Percentiles rank a stretch among this genome's conserved stretches.
These are phyloP conservation scores for Scleroderma bovista DNA, from an alignment of 768 basidiomycete species.

Conservation along the genomic window DNA sequence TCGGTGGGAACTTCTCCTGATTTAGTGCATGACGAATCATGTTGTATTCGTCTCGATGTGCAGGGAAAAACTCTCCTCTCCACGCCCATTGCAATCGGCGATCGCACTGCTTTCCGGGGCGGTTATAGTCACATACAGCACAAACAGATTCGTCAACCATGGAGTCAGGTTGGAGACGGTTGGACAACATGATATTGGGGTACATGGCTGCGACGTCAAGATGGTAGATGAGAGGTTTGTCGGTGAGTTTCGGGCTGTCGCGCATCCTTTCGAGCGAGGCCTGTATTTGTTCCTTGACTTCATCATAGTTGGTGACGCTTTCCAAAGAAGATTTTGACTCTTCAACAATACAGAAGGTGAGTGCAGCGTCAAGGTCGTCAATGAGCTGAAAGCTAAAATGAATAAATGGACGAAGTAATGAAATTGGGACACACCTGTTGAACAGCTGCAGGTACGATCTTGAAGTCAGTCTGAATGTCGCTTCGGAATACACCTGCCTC, in stretches of 20 bases:
- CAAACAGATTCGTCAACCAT: constrained; percentile 95
- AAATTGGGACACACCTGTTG: constrained; percentile 54
- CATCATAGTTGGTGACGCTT: constrained; percentile 90
- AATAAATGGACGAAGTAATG: not conserved
- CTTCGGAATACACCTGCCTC: constrained; percentile 98
- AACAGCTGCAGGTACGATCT: constrained; percentile 81
- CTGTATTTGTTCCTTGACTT: constrained; percentile 78
- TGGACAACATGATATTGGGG: constrained; percentile 99
- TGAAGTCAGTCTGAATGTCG: constrained; percentile 93
- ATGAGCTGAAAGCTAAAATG: constrained; percentile 61
- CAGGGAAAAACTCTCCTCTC: constrained; percentile 98
- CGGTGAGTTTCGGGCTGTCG: constrained; percentile 81
- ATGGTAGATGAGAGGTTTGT: constrained; percentile 96
- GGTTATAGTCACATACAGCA: constrained; percentile 97
- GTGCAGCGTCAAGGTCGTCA: constrained; percentile 87
- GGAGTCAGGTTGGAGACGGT: constrained; percentile 96
- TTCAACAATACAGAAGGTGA: constrained; percentile 82
- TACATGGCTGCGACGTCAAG: constrained; percentile 99
- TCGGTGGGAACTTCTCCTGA: constrained; percentile 87
- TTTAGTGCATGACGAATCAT: constrained; percentile 98
- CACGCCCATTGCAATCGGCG: constrained; percentile 95
- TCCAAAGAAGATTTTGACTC: constrained; percentile 79
- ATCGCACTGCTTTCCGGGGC: constrained; percentile 94
- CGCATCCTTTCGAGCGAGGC: constrained; percentile 81
- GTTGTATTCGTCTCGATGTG: constrained; percentile 94